Base-by-base conservation (phyloP, 805 yeast genomes). In the Sungouiozyma ichnusensis region DNA sequence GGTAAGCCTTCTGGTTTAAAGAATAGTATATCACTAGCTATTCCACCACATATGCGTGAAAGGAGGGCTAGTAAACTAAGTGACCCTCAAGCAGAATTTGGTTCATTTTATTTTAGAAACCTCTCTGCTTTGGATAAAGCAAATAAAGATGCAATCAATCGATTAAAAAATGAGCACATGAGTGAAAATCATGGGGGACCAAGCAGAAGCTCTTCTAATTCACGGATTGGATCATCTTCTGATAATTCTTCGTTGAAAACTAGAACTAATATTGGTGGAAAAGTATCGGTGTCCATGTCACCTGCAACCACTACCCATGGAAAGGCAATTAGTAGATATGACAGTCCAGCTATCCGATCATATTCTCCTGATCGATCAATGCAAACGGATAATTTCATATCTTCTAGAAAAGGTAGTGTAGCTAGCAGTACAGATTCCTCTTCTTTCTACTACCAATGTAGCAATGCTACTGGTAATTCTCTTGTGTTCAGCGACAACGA, bases 91-190 rank as follows among this genome's bases (percentile, higher is more conserved):
- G 67, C 75, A 6, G 90, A 90, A 53, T 92, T 92, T 72, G 99
- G 99, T 0, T 81, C 92, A 3, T 92, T 92, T 62, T 81, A 85
- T 45, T 92, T 85, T 64, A 72, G 96, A 49, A 92, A 92, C 58
- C 65, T 92, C 47, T 80, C 90, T 3, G 92, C 92, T 4, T 71
- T 94, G 43, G 97, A 92, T 52, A 84, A 83, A 53, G 97, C 95
- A 7, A 92, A 92, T 57, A 86, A 85, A 55, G 97, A 88, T 63
- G 88, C 84, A 13, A 86, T 92, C 48, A 84, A 85, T 54, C 68
- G 95, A 48, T 72, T 92, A 56, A 84, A 87, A 54, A 80, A 72
- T 24, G 97, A 90, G 58, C 94, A 85, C 59, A 50, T 80, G 48
- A 60, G 60, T 33, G 65, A 60, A n/a, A 47, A 40, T 17, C 50